Conservation (phyloP, 805 yeast genomes). For the Danielia reshetovae region DNA sequence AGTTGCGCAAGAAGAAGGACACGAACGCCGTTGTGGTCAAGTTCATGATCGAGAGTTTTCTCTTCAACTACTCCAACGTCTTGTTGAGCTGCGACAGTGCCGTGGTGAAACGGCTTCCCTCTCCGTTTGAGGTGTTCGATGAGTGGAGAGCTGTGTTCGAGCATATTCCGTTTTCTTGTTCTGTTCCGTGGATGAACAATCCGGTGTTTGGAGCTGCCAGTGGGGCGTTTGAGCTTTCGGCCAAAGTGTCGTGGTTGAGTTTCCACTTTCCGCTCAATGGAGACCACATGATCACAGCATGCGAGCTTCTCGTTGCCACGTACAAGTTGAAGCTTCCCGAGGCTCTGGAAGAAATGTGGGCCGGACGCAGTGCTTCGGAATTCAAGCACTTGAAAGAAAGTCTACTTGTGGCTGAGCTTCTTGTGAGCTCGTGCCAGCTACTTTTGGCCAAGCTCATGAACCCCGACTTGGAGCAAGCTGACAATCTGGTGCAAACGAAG, state of each 20-base stretch:
- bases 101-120: conserved; percentile 29
- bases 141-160: conserved; percentile 4
- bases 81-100: conserved; percentile 31
- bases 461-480: neutral
- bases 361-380: neutral
- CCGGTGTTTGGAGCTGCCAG: conserved; percentile 38
- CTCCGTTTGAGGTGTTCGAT: conserved; percentile 34
- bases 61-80: conserved; percentile 38
- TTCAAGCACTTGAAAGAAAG: neutral
- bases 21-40: conserved; percentile 11
- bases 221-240: conserved; percentile 32
- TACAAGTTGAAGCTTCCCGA: conserved; percentile 7
- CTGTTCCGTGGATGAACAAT: conserved; percentile 41
- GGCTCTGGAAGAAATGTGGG: conserved; percentile 2
- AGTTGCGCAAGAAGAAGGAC: conserved; percentile 1
- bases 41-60: conserved; percentile 42
- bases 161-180: conserved; percentile 20
- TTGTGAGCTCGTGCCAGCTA: neutral
- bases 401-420: neutral
- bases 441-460: neutral
- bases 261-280: conserved; percentile 12
- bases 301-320: conserved; percentile 6
- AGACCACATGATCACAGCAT: neutral
- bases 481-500: neutral
- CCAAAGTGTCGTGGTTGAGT: conserved; percentile 38